A percentile compares a stretch with the other conserved stretches of the same genome.
Evolutionary conservation across 306 rosid species (phyloP).

Genomic region (Ziziphus jujuba): DNA sequence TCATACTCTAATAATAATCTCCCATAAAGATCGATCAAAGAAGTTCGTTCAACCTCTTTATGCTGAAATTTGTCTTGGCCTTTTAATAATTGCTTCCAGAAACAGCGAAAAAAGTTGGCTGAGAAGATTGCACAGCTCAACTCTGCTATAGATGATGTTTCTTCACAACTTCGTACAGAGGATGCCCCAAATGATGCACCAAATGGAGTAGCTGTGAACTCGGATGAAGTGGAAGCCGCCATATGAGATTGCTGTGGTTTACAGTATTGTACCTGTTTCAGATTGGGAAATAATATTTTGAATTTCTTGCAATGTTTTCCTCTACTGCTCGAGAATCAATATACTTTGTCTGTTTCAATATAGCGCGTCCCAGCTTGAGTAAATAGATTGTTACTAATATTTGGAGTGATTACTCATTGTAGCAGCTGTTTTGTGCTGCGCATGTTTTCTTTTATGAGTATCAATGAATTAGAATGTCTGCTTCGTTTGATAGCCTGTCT

Average conservation of each 20-base stretch:
- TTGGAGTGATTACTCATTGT: slow-evolving; percentile 8
- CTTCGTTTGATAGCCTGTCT: background rate
- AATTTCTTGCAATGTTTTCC: slow-evolving; percentile 35
- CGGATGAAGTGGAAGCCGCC: slow-evolving; percentile 78
- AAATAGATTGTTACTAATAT: background rate
- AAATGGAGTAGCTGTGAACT: slow-evolving; percentile 62
- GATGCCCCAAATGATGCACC: slow-evolving; percentile 61
- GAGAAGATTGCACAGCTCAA: slow-evolving; percentile 85
- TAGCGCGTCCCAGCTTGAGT: slow-evolving; percentile 11
- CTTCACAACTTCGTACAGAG: slow-evolving; percentile 68
- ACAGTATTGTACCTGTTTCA: slow-evolving; percentile 11
- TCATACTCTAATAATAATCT: background rate
- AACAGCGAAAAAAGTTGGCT: slow-evolving; percentile 74
- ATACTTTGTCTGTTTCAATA: slow-evolving; percentile 16
- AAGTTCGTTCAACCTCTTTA: background rate
- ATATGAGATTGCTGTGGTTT: slow-evolving; percentile 39
- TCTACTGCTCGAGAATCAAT: slow-evolving; percentile 34
- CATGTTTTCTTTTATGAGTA: background rate
- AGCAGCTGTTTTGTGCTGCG: background rate
- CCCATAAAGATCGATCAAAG: too few species aligned
- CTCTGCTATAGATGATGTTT: slow-evolving; percentile 90
- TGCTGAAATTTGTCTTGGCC: background rate
- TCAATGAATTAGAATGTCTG: background rate
- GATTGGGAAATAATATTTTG: slow-evolving; percentile 38
- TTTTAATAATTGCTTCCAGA: slow-evolving; percentile 42